phyloP scores from a whole-genome alignment of 331 rosid species.

The Ulmus americana region DNA sequence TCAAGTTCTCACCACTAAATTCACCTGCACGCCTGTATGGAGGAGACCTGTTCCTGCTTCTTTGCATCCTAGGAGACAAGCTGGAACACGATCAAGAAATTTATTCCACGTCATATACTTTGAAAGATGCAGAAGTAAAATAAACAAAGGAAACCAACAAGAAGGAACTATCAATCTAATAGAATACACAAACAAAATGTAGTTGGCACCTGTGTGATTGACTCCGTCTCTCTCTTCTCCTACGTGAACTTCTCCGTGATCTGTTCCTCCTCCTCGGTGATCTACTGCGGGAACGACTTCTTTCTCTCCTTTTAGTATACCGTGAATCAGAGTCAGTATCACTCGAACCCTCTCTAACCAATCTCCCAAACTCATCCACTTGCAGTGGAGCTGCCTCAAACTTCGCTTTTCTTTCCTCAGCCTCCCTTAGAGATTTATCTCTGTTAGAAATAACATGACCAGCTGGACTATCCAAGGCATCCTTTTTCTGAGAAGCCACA shows the following conservation, averaged over 20 bases:
- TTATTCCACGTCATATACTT: slow-evolving; percentile 16
- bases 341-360: slow-evolving; percentile 56
- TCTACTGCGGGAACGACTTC: slow-evolving; percentile 44
- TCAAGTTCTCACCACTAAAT: slow-evolving; percentile 42
- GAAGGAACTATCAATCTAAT: slow-evolving; percentile 22
- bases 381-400: slow-evolving; percentile 36
- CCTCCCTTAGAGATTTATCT: slow-evolving; percentile 31
- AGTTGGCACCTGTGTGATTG: slow-evolving; percentile 70
- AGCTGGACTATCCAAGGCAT: slow-evolving; percentile 25
- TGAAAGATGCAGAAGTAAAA: slow-evolving; percentile 4
- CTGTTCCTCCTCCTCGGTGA: slow-evolving; percentile 62
- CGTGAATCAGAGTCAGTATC: slow-evolving; percentile 64
- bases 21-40: slow-evolving; percentile 50
- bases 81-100: slow-evolving; percentile 43
- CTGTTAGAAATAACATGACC: slow-evolving; percentile 30
- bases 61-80: slow-evolving; percentile 61
- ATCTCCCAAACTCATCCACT: slow-evolving; percentile 87
- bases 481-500: slow-evolving; percentile 36
- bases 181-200: slow-evolving; percentile 14
- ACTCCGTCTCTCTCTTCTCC: slow-evolving; percentile 71
- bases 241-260: slow-evolving; percentile 56
- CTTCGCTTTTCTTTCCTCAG: slow-evolving; percentile 36
- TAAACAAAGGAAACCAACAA: slow-evolving; percentile 16
- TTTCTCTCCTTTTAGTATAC: slow-evolving; percentile 29
- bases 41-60: slow-evolving; percentile 93